These are phyloP conservation scores for Penicillium pulvis DNA, from an alignment of 495 filamentous ascomycete genomes.

Conservation along the genomic window DNA sequence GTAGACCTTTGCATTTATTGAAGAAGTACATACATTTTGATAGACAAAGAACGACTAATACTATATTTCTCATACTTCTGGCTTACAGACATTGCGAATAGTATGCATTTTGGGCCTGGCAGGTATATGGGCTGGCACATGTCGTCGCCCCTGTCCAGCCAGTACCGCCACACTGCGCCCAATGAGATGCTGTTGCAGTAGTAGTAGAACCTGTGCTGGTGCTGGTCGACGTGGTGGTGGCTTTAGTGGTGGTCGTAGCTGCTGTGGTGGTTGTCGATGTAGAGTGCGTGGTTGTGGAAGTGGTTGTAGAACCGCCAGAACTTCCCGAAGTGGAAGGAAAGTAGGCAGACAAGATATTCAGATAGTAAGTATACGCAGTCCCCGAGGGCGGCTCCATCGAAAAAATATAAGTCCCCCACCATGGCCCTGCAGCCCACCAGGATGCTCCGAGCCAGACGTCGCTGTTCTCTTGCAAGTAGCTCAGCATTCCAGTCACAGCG, in stretches of 20 bases:
- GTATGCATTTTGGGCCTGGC: conserved; percentile 39
- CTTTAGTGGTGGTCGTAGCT: conserved; percentile 21
- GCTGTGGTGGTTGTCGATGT: conserved; percentile 9
- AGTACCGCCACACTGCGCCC: conserved; percentile 52
- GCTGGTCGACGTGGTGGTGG: conserved; percentile 9
- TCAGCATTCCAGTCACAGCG: conserved; percentile 63
- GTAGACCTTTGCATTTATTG: background rate
- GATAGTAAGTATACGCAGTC: conserved; percentile 44
- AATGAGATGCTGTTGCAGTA: conserved; percentile 33
- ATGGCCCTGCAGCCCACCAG: conserved; percentile 69
- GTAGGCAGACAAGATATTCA: conserved; percentile 28
- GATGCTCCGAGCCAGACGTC: conserved; percentile 69
- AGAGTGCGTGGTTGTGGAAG: conserved; percentile 2
- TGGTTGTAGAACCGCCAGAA: conserved; percentile 4
- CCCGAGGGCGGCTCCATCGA: conserved; percentile 58
- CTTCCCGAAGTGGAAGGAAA: conserved; percentile 7
- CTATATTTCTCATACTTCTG: background rate
- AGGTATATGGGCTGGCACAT: conserved; percentile 44
- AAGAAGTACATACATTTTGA: background rate
- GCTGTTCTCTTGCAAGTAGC: conserved; percentile 54
- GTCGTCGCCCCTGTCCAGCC: conserved; percentile 50
- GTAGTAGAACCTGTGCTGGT: conserved; percentile 20
- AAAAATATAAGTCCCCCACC: conserved; percentile 60
- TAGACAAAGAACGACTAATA: background rate
- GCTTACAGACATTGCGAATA: conserved; percentile 49